These are phyloP conservation scores for Sporobolomyces roseus DNA, from an alignment of 768 basidiomycete species.

Conservation along the genomic window DNA sequence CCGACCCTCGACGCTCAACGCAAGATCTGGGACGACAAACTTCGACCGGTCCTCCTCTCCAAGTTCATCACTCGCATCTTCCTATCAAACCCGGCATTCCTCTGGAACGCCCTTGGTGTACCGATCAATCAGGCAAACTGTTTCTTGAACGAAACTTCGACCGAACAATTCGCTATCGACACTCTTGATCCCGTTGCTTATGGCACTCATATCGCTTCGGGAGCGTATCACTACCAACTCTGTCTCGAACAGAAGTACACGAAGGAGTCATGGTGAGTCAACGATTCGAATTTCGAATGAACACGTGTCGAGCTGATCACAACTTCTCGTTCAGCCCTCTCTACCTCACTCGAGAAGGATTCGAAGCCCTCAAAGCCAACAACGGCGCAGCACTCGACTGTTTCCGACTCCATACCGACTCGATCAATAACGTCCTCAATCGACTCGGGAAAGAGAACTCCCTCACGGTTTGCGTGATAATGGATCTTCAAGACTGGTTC, in stretches of 20 bases:
- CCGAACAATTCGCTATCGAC: constrained; percentile 50
- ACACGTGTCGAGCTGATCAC: too few relatives aligned
- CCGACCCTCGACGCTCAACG: constrained; percentile 60
- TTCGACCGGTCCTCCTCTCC: constrained; percentile 62
- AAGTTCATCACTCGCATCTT: constrained; percentile 59
- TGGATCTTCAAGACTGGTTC: constrained; percentile 58
- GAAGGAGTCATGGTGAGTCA: constrained; percentile 52
- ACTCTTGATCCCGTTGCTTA: constrained; percentile 52
- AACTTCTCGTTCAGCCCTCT: constrained; percentile 50
- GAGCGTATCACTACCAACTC: constrained; percentile 44
- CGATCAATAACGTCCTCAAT: constrained; percentile 54
- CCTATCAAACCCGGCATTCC: constrained; percentile 55
- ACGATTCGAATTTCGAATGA: too few relatives aligned
- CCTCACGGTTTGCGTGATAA: constrained; percentile 63
- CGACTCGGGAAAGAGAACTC: constrained; percentile 51
- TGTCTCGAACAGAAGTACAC: constrained; percentile 36
- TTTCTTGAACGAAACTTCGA: constrained; percentile 42
- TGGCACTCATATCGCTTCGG: constrained; percentile 55
- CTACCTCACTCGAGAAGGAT: constrained; percentile 64
- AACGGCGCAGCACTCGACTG: constrained; percentile 54
- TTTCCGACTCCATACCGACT: constrained; percentile 69
- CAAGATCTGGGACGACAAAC: constrained; percentile 59
- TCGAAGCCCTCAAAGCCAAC: constrained; percentile 57
- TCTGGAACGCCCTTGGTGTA: constrained; percentile 73
- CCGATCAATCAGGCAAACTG: constrained; percentile 58